Conservation (phyloP, 805 yeast species). For the Nematodospora valgi region DNA sequence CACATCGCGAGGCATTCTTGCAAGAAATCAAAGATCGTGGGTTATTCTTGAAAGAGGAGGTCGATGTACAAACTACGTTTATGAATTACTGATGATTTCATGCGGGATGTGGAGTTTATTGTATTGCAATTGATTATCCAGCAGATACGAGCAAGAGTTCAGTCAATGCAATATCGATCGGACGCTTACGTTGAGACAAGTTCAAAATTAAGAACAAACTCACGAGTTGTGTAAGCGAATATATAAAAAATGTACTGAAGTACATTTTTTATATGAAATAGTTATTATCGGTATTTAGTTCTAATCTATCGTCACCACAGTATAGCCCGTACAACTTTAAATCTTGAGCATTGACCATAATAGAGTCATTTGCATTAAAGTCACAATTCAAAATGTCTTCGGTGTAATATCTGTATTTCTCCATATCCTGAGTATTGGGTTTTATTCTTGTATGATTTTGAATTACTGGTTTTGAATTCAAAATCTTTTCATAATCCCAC, state of each 20-base stretch:
- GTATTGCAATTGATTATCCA: too few species aligned
- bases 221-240: background rate
- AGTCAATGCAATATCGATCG: too few species aligned
- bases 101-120: too few species aligned
- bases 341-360: slow-evolving; percentile 14
- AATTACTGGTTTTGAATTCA: background rate
- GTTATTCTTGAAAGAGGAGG: background rate
- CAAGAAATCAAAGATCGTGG: background rate
- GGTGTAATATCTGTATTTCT: slow-evolving; percentile 15
- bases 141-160: too few species aligned
- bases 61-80: too few species aligned
- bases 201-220: too few species aligned
- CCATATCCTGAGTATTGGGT: slow-evolving; percentile 11
- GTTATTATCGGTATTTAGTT: slow-evolving; percentile 25
- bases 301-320: slow-evolving; percentile 21
- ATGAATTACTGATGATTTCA: too few species aligned
- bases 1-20: background rate
- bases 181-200: too few species aligned
- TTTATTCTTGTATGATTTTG: background rate
- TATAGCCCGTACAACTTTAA: slow-evolving; percentile 21
- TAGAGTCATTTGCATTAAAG: slow-evolving; percentile 4
- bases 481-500: slow-evolving; percentile 5
- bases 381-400: slow-evolving; percentile 4
- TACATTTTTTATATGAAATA: slow-evolving; percentile 16
- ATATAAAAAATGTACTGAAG: background rate